Percentiles rank a stretch among this genome's conserved stretches.
phyloP scores from a whole-genome alignment of 1,139 yeast species.

The Hansenula sp. region DNA sequence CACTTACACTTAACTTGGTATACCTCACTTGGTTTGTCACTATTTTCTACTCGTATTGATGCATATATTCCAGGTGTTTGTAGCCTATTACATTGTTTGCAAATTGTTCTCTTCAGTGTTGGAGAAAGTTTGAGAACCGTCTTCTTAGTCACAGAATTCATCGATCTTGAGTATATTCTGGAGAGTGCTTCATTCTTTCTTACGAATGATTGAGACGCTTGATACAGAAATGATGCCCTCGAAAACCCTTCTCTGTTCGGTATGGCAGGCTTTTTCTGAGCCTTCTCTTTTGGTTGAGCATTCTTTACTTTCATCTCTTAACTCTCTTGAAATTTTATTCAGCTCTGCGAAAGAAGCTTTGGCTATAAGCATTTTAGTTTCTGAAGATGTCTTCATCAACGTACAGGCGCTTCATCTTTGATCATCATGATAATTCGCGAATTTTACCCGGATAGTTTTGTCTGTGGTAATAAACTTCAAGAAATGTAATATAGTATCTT shows the following conservation, averaged over 20 bases:
- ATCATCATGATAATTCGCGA: neutral
- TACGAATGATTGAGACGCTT: constrained; percentile 36
- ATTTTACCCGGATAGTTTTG: neutral
- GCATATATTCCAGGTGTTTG: constrained; percentile 45
- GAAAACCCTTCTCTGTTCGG: constrained; percentile 58
- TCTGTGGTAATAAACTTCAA: neutral
- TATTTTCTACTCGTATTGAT: constrained; percentile 24
- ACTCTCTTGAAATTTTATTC: neutral
- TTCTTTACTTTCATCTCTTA: neutral
- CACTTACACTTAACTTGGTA: constrained; percentile 32
- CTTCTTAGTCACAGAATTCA: constrained; percentile 51
- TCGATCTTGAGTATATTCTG: constrained; percentile 42
- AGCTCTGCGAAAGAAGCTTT: no score
- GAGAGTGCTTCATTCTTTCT: constrained; percentile 34
- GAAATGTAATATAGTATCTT: neutral
- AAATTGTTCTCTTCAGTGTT: constrained; percentile 51
- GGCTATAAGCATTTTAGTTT: no score
- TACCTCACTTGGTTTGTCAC: constrained; percentile 25
- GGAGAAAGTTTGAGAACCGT: constrained; percentile 62
- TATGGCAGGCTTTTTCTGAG: constrained; percentile 17
- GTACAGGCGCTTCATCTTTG: no score
- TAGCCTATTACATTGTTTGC: constrained; percentile 52
- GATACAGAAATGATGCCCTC: constrained; percentile 53
- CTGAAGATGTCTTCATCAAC: no score
- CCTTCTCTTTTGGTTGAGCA: neutral